Evolutionary conservation across 768 basidiomycete species (phyloP).

Genomic region (Tremella mesenterica): DNA sequence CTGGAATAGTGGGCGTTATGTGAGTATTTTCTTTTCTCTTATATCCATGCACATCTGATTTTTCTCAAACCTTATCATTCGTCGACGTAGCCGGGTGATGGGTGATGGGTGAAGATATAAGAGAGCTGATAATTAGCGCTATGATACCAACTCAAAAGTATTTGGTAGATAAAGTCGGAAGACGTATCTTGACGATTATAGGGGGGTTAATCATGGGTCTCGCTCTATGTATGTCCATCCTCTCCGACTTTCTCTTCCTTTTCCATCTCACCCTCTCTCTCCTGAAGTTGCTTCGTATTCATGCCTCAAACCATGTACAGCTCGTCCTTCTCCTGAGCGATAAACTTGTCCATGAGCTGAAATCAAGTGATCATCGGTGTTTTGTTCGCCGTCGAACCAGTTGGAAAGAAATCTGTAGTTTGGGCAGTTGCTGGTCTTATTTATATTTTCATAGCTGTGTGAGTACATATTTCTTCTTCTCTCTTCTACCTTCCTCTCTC

Average conservation of each 20-base stretch:
- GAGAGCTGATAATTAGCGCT: background rate
- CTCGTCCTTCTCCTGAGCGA: too few species aligned
- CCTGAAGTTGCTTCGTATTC: background rate
- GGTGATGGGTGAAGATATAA: too few species aligned
- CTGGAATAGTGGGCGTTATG: slow-evolving; percentile 8
- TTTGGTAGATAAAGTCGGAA: background rate
- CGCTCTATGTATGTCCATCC: background rate
- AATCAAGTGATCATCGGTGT: background rate
- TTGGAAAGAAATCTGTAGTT: background rate
- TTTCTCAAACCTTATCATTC: too few species aligned
- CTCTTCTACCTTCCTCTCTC: too few species aligned
- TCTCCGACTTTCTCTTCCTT: too few species aligned
- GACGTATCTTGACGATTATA: background rate
- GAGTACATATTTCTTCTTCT: background rate
- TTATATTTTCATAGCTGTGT: background rate
- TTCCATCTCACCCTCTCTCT: too few species aligned
- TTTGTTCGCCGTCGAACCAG: background rate
- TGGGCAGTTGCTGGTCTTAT: slow-evolving; percentile 1
- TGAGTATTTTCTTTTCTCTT: background rate
- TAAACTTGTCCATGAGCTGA: too few species aligned
- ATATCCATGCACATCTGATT: background rate
- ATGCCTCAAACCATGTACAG: too few species aligned
- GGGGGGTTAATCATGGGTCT: background rate
- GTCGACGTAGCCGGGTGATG: too few species aligned
- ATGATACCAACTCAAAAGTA: background rate